Conservation (phyloP, 805 yeast genomes). For the Trichomonascus vanleenenianus region DNA sequence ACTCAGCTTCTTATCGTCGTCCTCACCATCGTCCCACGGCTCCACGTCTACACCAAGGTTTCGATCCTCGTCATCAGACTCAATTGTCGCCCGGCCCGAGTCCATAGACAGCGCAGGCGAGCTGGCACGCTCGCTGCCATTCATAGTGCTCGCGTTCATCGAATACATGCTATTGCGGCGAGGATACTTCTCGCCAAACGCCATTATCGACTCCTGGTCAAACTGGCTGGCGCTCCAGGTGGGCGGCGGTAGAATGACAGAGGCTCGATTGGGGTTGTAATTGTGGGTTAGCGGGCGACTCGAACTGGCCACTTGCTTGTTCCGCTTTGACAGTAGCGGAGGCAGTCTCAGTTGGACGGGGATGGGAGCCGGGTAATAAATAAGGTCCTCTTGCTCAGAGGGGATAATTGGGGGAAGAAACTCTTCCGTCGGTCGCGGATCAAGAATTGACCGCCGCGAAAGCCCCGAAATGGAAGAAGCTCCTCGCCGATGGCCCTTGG, state of each 20-base stretch:
- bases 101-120: slow-evolving; percentile 19
- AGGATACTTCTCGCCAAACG: slow-evolving; percentile 1
- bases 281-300: background rate
- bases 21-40: background rate
- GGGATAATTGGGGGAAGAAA: background rate
- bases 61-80: slow-evolving; percentile 23
- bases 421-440: background rate
- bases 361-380: slow-evolving; percentile 30
- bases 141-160: background rate
- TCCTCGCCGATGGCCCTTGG: background rate
- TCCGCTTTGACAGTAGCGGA: slow-evolving; percentile 24
- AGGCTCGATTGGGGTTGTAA: slow-evolving; percentile 11
- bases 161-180: background rate
- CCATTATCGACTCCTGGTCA: slow-evolving; percentile 2
- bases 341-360: slow-evolving; percentile 29
- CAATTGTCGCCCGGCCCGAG: slow-evolving; percentile 26
- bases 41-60: slow-evolving; percentile 3
- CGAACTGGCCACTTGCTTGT: background rate
- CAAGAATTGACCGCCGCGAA: background rate
- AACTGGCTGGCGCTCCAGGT: slow-evolving; percentile 1
- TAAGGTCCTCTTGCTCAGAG: slow-evolving; percentile 5
- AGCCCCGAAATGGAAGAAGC: background rate
- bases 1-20: slow-evolving; percentile 1
- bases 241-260: slow-evolving; percentile 5
- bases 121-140: slow-evolving; percentile 6